A percentile compares a stretch with the other conserved stretches of the same genome.
These are phyloP conservation scores for Talaromyces trachyspermus DNA, from an alignment of 495 filamentous ascomycete species.

Conservation along the genomic window DNA sequence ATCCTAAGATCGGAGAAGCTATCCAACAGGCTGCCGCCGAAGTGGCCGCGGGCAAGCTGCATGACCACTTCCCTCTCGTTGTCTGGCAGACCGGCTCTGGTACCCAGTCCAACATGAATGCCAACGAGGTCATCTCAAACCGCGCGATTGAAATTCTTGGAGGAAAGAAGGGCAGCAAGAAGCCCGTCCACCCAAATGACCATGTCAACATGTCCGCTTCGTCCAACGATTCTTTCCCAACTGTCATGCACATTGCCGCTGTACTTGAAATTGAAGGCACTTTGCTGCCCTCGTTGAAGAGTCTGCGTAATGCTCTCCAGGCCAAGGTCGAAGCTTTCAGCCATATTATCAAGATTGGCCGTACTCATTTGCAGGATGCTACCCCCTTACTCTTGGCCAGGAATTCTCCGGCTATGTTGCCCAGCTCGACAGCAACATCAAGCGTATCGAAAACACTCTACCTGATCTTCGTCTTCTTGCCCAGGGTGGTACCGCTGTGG, in stretches of 20 bases:
- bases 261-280: slow-evolving; percentile 85
- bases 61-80: slow-evolving; percentile 97
- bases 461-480: slow-evolving; percentile 82
- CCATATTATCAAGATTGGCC: slow-evolving; percentile 95
- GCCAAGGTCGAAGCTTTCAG: slow-evolving; percentile 87
- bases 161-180: slow-evolving; percentile 89
- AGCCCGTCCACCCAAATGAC: slow-evolving; percentile 98
- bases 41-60: slow-evolving; percentile 86
- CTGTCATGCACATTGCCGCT: slow-evolving; percentile 98
- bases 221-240: slow-evolving; percentile 99
- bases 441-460: slow-evolving; percentile 74
- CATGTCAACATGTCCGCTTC: slow-evolving; percentile 99
- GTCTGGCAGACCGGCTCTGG: slow-evolving; percentile 99
- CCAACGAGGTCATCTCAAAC: slow-evolving; percentile 99
- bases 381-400: slow-evolving; percentile 94
- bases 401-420: slow-evolving; percentile 98
- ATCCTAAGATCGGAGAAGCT: slow-evolving; percentile 85
- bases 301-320: slow-evolving; percentile 74
- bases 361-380: slow-evolving; percentile 95
- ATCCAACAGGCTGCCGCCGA: slow-evolving; percentile 92
- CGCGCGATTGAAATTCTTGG: slow-evolving; percentile 97
- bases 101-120: slow-evolving; percentile 99
- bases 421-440: slow-evolving; percentile 83
- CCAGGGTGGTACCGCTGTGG: slow-evolving; percentile 95
- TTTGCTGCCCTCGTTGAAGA: slow-evolving; percentile 74